Evolutionary conservation across 768 basidiomycete genomes (phyloP).

Genomic region (Naematelia encephala): DNA sequence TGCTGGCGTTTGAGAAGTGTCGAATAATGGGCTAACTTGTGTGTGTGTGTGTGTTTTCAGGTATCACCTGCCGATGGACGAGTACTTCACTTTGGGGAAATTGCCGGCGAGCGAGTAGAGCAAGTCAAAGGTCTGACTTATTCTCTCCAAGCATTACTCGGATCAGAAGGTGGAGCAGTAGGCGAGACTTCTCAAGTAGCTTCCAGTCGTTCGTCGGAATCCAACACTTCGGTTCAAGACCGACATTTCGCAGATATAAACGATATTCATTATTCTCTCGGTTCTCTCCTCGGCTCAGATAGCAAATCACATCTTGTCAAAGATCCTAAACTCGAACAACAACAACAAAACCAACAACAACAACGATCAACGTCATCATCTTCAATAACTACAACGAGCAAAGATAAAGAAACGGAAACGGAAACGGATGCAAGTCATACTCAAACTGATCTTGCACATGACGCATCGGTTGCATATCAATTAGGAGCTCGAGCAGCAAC

Average conservation of each 20-base stretch:
- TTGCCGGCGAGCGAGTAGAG: constrained; percentile 74
- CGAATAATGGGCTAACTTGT: constrained; percentile 8
- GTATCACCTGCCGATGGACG: constrained; percentile 93
- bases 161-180: constrained; percentile 51
- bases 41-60: constrained; percentile 48
- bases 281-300: constrained; percentile 68
- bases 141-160: constrained; percentile 88
- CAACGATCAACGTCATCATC: no score
- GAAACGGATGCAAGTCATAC: constrained; percentile 56
- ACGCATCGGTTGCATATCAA: constrained; percentile 65
- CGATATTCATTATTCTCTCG: constrained; percentile 92
- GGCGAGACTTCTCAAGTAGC: constrained; percentile 25
- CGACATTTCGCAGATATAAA: constrained; percentile 93
- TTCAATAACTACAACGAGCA: no score
- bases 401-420: background rate
- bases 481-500: constrained; percentile 30
- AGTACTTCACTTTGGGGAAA: constrained; percentile 85
- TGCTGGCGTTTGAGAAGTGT: no score
- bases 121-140: constrained; percentile 98
- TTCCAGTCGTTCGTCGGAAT: constrained; percentile 2
- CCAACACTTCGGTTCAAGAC: constrained; percentile 62
- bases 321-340: no score
- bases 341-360: constrained; percentile 8
- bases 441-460: constrained; percentile 53
- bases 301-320: background rate